Base-by-base conservation (phyloP, 2,329 filamentous ascomycete species). In the Tolypocladium guangdongense region DNA sequence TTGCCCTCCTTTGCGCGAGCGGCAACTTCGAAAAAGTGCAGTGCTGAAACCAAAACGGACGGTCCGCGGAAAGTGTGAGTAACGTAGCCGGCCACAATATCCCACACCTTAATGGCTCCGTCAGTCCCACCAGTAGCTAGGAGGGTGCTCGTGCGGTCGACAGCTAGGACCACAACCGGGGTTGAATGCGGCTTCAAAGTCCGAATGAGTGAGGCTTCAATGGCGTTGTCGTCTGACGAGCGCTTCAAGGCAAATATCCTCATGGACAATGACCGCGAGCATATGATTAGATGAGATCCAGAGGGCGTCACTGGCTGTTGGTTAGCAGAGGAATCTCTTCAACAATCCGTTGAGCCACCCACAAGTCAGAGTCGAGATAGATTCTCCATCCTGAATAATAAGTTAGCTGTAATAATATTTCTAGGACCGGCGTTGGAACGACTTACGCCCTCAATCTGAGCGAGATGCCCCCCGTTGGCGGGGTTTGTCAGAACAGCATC, bases 21-120 rank as follows among this genome's bases (percentile, higher is more conserved):
- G 27, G 84, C 77, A 18, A 88, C 76, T 64, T 95, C 86, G 67
- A 97, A 99, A 70, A 99, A 97, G 62, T 86, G 86, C 20, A 99
- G 76, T 0, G 93, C 90, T 14, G 93, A 96, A 5, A 99, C 82
- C 24, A 99, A 80, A 11, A 93, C 91, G 55, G 90, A 90, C 54
- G 95, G 92, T 1, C 91, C 91, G 60, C 92, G 87, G 69, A 99
- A 95, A 0, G 90, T 96, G 70, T 99, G 93, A 32, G 95, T 99
- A 35, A 90, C 84, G 68, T 88, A 97, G 24, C 93, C 93, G 46
- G 86, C 89, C 50, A 79, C 77, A 55, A 99, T 90, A 70, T 99
- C 93, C 92, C 92, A 99, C 51, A 99, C 86, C 69, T 99, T 99
- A 62, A 97, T 88, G 1, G 87, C 82, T 27, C 93, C 93, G 66